A percentile compares a stretch with the other conserved stretches of the same genome.
Conservation (phyloP, 164 flowering plant genomes). For the Liriodendron chinense region DNA sequence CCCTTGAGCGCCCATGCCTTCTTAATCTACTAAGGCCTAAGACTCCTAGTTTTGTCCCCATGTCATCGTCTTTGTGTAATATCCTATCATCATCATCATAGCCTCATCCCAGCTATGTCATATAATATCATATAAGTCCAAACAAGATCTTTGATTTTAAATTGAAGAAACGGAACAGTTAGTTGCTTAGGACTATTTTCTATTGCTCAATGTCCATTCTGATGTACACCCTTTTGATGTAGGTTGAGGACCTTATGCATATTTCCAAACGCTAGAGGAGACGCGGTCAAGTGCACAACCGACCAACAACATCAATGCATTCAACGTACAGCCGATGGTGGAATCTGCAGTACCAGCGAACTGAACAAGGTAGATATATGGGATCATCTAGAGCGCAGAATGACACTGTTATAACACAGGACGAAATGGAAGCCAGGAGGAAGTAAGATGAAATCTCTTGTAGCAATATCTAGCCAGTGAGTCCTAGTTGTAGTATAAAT, state of each 20-base stretch:
- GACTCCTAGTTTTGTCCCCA: too few relatives aligned
- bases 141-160: neutral
- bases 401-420: conserved; percentile 28
- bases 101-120: too few relatives aligned
- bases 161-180: neutral
- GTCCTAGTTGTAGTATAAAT: too few relatives aligned
- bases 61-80: too few relatives aligned
- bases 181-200: neutral
- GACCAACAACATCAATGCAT: conserved; percentile 16
- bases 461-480: too few relatives aligned
- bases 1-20: too few relatives aligned
- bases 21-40: too few relatives aligned
- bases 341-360: conserved; percentile 28
- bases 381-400: conserved; percentile 6
- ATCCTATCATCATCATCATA: too few relatives aligned
- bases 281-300: conserved; percentile 25
- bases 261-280: conserved; percentile 47
- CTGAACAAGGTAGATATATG: conserved; percentile 17
- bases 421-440: conserved; percentile 31
- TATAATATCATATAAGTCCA: neutral
- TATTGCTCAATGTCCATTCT: neutral
- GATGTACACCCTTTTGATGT: neutral
- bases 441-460: neutral
- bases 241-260: conserved; percentile 34
- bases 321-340: conserved; percentile 22